phyloP scores from a whole-genome alignment of 306 rosid species.

The Cyclanthera cordifolia region DNA sequence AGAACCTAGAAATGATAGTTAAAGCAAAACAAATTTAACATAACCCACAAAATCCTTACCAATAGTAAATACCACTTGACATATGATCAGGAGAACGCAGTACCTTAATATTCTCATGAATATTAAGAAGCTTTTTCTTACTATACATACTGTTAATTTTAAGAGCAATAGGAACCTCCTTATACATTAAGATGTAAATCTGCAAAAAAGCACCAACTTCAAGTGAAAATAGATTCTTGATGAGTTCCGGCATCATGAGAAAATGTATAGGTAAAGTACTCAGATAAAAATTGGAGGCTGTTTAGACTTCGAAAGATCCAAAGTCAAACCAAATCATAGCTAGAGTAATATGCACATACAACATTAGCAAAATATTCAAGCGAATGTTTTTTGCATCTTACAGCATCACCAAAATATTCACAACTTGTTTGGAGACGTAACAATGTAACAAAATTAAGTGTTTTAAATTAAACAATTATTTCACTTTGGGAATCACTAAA shows the following conservation, averaged over 20 bases:
- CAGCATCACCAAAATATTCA: background rate
- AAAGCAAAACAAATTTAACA: background rate
- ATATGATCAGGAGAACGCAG: slow-evolving; percentile 37
- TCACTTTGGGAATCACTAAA: background rate
- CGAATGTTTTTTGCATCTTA: background rate
- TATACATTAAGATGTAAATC: slow-evolving; percentile 39
- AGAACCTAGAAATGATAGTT: background rate
- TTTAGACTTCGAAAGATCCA: background rate
- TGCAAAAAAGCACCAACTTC: slow-evolving; percentile 18
- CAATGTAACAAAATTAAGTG: background rate
- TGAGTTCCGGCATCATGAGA: background rate
- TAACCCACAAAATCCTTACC: slow-evolving; percentile 20
- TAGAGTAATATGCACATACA: background rate
- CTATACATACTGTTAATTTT: slow-evolving; percentile 37
- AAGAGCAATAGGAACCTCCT: slow-evolving; percentile 41
- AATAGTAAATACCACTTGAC: slow-evolving; percentile 33
- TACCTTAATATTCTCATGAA: slow-evolving; percentile 34
- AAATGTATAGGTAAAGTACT: background rate
- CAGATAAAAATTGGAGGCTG: background rate
- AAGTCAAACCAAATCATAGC: background rate
- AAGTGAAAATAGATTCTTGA: background rate
- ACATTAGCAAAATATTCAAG: background rate
- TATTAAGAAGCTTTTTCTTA: slow-evolving; percentile 27
- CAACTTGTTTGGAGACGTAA: background rate
- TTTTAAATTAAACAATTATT: background rate